Percentiles rank a stretch among this genome's conserved stretches.
phyloP scores from a whole-genome alignment of 441 rosid genomes.

The Populus hybrid region DNA sequence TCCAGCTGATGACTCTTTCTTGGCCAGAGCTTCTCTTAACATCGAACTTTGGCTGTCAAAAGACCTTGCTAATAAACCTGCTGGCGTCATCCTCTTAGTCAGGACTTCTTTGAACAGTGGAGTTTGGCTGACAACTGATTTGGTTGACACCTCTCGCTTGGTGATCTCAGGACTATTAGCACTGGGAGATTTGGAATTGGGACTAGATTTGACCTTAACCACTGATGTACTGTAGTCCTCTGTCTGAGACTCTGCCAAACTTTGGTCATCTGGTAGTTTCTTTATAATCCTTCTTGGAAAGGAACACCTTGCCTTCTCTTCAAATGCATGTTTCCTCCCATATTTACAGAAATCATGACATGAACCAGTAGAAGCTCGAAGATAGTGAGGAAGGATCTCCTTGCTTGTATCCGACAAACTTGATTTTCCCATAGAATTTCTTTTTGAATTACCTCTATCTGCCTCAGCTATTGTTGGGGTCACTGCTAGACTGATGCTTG shows the following conservation, averaged over 20 bases:
- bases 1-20: no score
- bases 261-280: constrained; percentile 28
- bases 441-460: constrained; percentile 37
- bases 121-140: constrained; percentile 14
- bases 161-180: constrained; percentile 27
- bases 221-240: constrained; percentile 30
- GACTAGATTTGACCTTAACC: constrained; percentile 25
- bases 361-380: constrained; percentile 71
- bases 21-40: constrained; percentile 15
- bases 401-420: constrained; percentile 33
- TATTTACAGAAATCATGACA: constrained; percentile 89
- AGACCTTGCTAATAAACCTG: constrained; percentile 15
- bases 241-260: constrained; percentile 25
- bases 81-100: constrained; percentile 15
- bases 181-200: constrained; percentile 15
- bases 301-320: constrained; percentile 41
- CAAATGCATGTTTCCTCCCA: constrained; percentile 48
- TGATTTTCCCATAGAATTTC: constrained; percentile 42
- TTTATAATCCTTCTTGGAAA: constrained; percentile 33
- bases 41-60: constrained; percentile 25
- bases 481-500: constrained; percentile 28
- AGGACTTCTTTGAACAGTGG: constrained; percentile 18
- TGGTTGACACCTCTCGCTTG: constrained; percentile 26
- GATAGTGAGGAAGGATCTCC: constrained; percentile 51
- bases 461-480: constrained; percentile 34